Evolutionary conservation across 257 asterid species (phyloP).

Genomic region (Cruciata laevipes): DNA sequence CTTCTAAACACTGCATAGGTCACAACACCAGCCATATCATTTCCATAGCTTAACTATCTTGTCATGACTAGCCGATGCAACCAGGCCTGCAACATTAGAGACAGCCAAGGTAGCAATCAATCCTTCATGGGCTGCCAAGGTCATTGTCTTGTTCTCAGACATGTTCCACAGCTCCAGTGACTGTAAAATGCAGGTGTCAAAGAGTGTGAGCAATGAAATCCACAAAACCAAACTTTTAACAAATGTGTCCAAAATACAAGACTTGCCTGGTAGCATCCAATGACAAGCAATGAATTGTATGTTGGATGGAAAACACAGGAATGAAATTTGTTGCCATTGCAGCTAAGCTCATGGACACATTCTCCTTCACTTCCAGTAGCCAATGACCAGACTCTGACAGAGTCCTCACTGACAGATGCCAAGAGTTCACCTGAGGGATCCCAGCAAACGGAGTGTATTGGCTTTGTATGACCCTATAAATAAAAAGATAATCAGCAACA

Average conservation of each 20-base stretch:
- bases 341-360: slow-evolving; percentile 74
- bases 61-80: slow-evolving; percentile 94
- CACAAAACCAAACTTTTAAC: neutral
- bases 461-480: slow-evolving; percentile 70
- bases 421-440: slow-evolving; percentile 80
- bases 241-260: neutral
- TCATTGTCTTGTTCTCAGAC: slow-evolving; percentile 74
- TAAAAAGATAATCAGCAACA: slow-evolving; percentile 1
- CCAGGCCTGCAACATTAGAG: slow-evolving; percentile 61
- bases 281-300: slow-evolving; percentile 67
- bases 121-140: slow-evolving; percentile 73
- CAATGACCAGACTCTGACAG: slow-evolving; percentile 80
- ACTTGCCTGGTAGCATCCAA: slow-evolving; percentile 95
- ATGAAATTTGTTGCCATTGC: slow-evolving; percentile 76
- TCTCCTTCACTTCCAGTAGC: slow-evolving; percentile 81
- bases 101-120: slow-evolving; percentile 75
- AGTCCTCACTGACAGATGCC: slow-evolving; percentile 91
- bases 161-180: slow-evolving; percentile 91
- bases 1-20: too few species aligned
- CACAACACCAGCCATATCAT: neutral
- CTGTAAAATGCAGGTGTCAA: slow-evolving; percentile 26
- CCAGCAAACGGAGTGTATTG: slow-evolving; percentile 74
- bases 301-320: slow-evolving; percentile 95
- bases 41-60: slow-evolving; percentile 78
- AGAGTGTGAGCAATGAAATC: neutral